Percentiles rank a stretch among this genome's conserved stretches.
phyloP scores from a whole-genome alignment of 257 asterid genomes.

The Przewalskia tangutica region DNA sequence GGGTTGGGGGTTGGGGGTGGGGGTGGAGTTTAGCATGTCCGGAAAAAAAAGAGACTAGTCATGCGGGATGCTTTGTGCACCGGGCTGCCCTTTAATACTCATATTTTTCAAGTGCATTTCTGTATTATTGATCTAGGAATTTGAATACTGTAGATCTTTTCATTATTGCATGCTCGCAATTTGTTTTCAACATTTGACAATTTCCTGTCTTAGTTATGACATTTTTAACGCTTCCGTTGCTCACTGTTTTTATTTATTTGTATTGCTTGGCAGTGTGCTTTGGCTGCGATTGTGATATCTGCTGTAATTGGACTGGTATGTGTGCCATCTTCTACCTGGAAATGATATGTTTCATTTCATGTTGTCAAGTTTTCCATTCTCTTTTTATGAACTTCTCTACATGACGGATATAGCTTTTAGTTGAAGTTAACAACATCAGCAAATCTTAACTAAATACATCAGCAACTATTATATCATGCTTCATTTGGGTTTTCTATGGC shows the following conservation, averaged over 20 bases:
- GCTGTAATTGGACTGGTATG: slow-evolving; percentile 99
- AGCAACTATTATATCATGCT: not conserved
- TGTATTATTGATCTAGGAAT: not conserved
- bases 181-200: not conserved
- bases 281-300: slow-evolving; percentile 95
- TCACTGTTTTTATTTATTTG: not conserved
- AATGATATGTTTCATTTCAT: not conserved
- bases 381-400: not conserved
- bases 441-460: not conserved
- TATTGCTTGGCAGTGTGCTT: slow-evolving; percentile 51
- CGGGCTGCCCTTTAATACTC: not conserved
- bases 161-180: not conserved
- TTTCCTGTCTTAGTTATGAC: not conserved
- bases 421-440: not conserved
- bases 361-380: not conserved
- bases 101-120: not conserved
- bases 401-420: not conserved
- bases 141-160: not conserved
- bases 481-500: not conserved
- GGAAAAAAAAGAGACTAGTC: not conserved
- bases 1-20: not conserved
- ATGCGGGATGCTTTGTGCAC: not conserved
- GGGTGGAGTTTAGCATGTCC: not conserved
- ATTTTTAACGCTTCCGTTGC: not conserved
- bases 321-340: slow-evolving; percentile 8